Conservation (phyloP, 257 asterid species). For the Knoxia roxburghii region DNA sequence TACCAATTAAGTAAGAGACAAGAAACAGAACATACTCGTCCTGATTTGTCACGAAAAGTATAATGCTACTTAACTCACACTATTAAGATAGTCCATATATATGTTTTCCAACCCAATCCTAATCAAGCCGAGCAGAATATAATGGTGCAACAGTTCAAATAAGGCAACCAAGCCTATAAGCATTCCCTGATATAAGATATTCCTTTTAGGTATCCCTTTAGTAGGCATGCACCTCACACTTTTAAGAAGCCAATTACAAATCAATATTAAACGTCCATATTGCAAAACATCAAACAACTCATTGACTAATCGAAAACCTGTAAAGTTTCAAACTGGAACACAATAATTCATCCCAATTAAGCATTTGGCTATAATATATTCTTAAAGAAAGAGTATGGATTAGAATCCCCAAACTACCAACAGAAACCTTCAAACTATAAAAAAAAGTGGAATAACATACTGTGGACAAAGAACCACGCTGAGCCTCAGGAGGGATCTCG, state of each 20-base stretch:
- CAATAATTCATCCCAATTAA: background rate
- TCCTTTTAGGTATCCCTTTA: background rate
- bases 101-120: background rate
- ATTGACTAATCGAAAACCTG: background rate
- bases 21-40: background rate
- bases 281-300: background rate
- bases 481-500: conserved; percentile 97
- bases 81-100: background rate
- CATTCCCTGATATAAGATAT: background rate
- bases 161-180: background rate
- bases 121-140: background rate
- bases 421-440: background rate
- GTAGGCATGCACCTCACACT: background rate
- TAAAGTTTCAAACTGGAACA: background rate
- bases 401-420: background rate
- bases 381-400: background rate
- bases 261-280: background rate
- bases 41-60: background rate
- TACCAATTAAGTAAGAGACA: background rate
- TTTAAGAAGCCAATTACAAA: background rate
- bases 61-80: background rate
- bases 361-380: background rate
- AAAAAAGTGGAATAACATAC: conserved; percentile 35
- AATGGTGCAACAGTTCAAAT: background rate
- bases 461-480: conserved; percentile 92